Conservation (phyloP, 306 rosid species). For the Sicyos baderoa region DNA sequence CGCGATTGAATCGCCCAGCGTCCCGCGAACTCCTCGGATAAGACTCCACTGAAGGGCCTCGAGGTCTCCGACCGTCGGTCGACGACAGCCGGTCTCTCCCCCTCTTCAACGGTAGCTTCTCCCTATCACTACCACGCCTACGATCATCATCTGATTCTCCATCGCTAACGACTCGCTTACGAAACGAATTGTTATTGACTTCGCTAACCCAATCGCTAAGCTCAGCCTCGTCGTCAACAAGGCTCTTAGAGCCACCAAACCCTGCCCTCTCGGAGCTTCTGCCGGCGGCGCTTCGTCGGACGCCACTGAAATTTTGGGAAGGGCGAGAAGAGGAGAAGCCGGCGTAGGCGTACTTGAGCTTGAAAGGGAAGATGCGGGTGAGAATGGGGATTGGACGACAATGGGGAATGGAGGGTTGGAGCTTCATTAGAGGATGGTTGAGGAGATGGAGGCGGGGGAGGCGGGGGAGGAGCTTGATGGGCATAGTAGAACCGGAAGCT, state of each 20-base stretch:
- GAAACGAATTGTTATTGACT: slow-evolving; percentile 33
- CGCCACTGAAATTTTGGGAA: slow-evolving; percentile 24
- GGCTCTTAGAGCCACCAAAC: slow-evolving; percentile 44
- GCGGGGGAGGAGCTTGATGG: slow-evolving; percentile 48
- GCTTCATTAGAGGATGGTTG: slow-evolving; percentile 40
- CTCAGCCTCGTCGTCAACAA: slow-evolving; percentile 74
- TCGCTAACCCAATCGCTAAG: slow-evolving; percentile 79
- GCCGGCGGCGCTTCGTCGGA: slow-evolving; percentile 22
- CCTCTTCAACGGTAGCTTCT: slow-evolving; percentile 23
- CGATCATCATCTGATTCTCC: slow-evolving; percentile 31
- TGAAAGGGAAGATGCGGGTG: slow-evolving; percentile 51
- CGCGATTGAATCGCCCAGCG: slow-evolving; percentile 22
- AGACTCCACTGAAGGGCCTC: slow-evolving; percentile 16
- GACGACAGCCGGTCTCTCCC: slow-evolving; percentile 28
- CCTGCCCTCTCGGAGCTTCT: slow-evolving; percentile 8
- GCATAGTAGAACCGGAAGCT: slow-evolving; percentile 28
- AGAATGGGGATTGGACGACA: slow-evolving; percentile 28
- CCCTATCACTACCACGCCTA: slow-evolving; percentile 21
- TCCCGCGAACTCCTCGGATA: slow-evolving; percentile 17
- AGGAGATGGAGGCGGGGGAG: slow-evolving; percentile 52
- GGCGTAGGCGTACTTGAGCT: slow-evolving; percentile 28
- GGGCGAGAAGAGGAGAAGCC: slow-evolving; percentile 15
- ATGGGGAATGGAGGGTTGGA: slow-evolving; percentile 24
- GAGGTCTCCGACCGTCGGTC: slow-evolving; percentile 16
- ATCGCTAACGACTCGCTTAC: slow-evolving; percentile 25